Evolutionary conservation across 1,139 yeast genomes (phyloP).

Genomic region (Kluyveromyces marxianus): DNA sequence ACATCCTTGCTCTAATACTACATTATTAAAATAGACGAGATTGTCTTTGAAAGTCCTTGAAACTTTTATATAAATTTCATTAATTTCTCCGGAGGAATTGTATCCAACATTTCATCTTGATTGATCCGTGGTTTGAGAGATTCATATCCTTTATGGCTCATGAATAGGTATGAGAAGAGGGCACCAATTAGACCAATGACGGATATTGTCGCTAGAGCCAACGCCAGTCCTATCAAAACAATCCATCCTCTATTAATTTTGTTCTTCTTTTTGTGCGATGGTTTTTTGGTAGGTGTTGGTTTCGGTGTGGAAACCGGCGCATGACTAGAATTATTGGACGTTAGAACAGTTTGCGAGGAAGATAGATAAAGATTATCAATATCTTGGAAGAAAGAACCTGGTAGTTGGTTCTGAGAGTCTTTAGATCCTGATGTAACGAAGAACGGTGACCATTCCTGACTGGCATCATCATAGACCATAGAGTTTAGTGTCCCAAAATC

Average conservation of each 20-base stretch:
- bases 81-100: conserved; percentile 54
- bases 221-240: conserved; percentile 80
- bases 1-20: no score
- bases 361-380: conserved; percentile 31
- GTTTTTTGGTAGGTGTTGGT: conserved; percentile 10
- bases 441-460: conserved; percentile 61
- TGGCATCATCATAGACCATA: conserved; percentile 58
- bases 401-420: conserved; percentile 3
- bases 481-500: conserved; percentile 56
- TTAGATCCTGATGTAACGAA: conserved; percentile 32
- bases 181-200: conserved; percentile 58
- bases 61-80: conserved; percentile 31
- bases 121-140: conserved; percentile 39
- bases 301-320: conserved; percentile 17
- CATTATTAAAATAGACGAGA: no score
- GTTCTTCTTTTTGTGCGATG: conserved; percentile 7
- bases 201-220: conserved; percentile 75
- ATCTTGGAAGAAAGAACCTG: conserved; percentile 29
- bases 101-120: conserved; percentile 54
- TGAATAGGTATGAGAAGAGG: conserved; percentile 40
- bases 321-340: conserved; percentile 12
- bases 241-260: conserved; percentile 58
- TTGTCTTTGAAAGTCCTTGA: no score
- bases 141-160: conserved; percentile 26
- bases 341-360: conserved; percentile 25